Conservation (phyloP, 1,284 basidiomycete genomes). For the Leccinum angustisporum region DNA sequence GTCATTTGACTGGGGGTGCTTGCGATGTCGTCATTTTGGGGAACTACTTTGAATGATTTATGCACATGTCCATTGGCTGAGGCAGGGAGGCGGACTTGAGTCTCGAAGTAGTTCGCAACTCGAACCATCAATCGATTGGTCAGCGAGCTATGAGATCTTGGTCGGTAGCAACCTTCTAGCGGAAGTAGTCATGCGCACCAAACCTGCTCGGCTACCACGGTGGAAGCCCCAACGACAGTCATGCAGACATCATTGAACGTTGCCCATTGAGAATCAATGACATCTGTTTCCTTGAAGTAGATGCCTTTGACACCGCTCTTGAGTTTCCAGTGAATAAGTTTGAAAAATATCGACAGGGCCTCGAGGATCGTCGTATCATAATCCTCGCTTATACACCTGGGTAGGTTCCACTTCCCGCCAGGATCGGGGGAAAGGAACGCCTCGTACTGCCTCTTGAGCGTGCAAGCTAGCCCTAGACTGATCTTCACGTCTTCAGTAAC, state of each 20-base stretch:
- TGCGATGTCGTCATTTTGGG: conserved; percentile 32
- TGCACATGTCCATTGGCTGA: conserved; percentile 24
- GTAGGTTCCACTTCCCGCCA: conserved; percentile 85
- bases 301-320: conserved; percentile 91
- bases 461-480: conserved; percentile 90
- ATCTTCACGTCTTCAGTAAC: conserved; percentile 93
- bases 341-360: conserved; percentile 90
- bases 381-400: conserved; percentile 82
- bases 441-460: conserved; percentile 93
- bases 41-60: conserved; percentile 21
- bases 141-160: conserved; percentile 55
- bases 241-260: conserved; percentile 94
- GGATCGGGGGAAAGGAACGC: conserved; percentile 86
- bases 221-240: conserved; percentile 85
- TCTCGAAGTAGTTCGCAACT: conserved; percentile 91
- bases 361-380: conserved; percentile 91
- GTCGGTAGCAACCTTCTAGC: conserved; percentile 1
- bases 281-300: conserved; percentile 97
- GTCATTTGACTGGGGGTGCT: conserved; percentile 53
- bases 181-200: conserved; percentile 56
- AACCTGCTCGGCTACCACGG: conserved; percentile 91
- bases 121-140: conserved; percentile 90
- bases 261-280: conserved; percentile 95
- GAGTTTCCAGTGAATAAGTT: conserved; percentile 92
- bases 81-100: conserved; percentile 81